Conservation (phyloP, 106 monocot genomes). For the Narthecium ossifragum region DNA sequence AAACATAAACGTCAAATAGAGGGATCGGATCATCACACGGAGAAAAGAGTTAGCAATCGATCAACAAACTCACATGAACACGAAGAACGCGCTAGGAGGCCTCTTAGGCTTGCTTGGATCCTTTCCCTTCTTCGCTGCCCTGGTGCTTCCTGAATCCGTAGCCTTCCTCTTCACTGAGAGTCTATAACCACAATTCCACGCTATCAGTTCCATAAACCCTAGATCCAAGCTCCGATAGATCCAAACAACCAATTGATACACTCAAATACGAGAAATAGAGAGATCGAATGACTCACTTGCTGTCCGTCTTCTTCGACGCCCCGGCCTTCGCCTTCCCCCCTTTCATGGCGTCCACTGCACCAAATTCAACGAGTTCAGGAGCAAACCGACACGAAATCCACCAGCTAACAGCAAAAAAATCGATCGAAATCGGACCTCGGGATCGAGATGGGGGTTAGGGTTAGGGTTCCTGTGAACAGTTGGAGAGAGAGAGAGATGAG, state of each 20-base stretch:
- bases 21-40: neutral
- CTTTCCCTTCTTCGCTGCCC: conserved; percentile 22
- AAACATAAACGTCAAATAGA: too few species aligned
- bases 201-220: too few species aligned
- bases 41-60: neutral
- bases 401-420: neutral
- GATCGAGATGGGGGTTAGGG: neutral
- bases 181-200: conserved; percentile 28
- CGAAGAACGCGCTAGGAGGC: conserved; percentile 44
- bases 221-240: too few species aligned
- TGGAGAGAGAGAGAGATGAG: neutral
- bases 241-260: neutral
- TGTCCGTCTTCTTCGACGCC: conserved; percentile 1
- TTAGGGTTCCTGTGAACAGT: neutral
- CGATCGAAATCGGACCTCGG: neutral
- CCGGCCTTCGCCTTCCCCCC: conserved; percentile 5
- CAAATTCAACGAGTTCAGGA: too few species aligned
- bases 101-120: conserved; percentile 49
- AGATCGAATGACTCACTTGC: conserved; percentile 8
- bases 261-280: neutral
- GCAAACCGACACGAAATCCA: too few species aligned
- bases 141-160: conserved; percentile 4
- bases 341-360: neutral
- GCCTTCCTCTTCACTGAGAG: conserved; percentile 44
- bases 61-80: conserved; percentile 31